Evolutionary conservation across 1,139 yeast species (phyloP).

Genomic region (Yamadazyma dushanensis): DNA sequence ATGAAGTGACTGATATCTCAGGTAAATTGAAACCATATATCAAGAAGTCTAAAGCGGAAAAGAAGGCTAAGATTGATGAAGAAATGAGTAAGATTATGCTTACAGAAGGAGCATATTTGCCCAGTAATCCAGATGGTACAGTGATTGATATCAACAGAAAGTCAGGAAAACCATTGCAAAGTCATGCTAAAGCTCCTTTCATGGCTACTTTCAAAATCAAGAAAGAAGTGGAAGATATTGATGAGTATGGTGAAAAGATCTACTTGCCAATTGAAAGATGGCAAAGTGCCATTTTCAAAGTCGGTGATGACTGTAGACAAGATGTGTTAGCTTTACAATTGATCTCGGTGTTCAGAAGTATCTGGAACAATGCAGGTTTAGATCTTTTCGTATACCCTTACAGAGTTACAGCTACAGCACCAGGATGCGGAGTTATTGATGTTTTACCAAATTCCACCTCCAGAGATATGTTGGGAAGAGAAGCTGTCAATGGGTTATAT

Average conservation of each 20-base stretch:
- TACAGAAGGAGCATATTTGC: constrained; percentile 85
- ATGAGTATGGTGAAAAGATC: constrained; percentile 42
- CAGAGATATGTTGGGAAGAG: constrained; percentile 98
- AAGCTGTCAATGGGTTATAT: constrained; percentile 95
- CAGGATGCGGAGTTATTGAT: constrained; percentile 98
- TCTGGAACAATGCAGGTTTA: constrained; percentile 85
- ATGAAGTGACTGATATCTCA: constrained; percentile 88
- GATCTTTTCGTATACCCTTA: constrained; percentile 92
- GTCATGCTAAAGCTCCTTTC: constrained; percentile 98
- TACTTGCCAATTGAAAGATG: constrained; percentile 54
- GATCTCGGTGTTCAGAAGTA: constrained; percentile 86
- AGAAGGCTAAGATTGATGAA: constrained; percentile 93
- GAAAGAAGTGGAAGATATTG: constrained; percentile 49
- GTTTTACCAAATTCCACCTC: constrained; percentile 93
- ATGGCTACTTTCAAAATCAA: constrained; percentile 92
- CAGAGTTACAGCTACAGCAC: constrained; percentile 97
- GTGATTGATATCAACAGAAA: constrained; percentile 88
- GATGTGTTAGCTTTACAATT: constrained; percentile 93
- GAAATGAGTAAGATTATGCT: constrained; percentile 84
- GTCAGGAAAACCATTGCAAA: constrained; percentile 94
- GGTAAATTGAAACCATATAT: constrained; percentile 94
- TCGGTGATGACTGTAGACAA: constrained; percentile 98
- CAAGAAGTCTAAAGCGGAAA: constrained; percentile 92
- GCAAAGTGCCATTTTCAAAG: constrained; percentile 98
- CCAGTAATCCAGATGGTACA: constrained; percentile 96